Base-by-base conservation (phyloP, 257 asterid genomes). In the Penstemon eatonii region DNA sequence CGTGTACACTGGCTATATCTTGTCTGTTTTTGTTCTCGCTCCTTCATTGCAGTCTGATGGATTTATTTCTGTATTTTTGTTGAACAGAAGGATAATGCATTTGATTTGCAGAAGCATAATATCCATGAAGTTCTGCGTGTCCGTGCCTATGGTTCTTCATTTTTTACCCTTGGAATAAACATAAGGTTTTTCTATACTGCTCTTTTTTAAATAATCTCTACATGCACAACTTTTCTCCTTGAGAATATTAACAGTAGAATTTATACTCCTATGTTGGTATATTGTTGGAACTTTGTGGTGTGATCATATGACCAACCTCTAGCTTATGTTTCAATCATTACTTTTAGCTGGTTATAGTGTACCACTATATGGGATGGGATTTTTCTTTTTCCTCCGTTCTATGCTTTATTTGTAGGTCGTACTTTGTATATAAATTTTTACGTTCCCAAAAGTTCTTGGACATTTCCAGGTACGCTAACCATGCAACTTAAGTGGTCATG, bases 111-210 rank as follows among this genome's bases (percentile, higher is more conserved):
- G 76, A 86, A 83, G 73, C 73, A 89, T 66, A 96, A 86, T 71
- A 91, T 85, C 44, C 85, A 80, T 70, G 97, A 91, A 80, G 92
- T 86, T 72, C 82, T 94, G 62, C 73, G 70, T 55, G 95, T 91
- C 62, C 96, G 97, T 78, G 99, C 98, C 79, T 94, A 87, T 70
- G 95, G 97, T 56, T 85, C 96, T 77, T 86, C 91, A n/a, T 89
- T 84, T 82, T 94, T 94, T 87, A 82, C 89, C 62, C 99, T 94
- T 72, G 98, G 96, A 79, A 89, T 94, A 78, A 89, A 82, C 85
- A 84, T 91, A 85, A 91, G 97, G 99, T 91, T 72, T 64, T 44
- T 41, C 56, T 42, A 66, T 62, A 18, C 54, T 39, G 52, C 25
- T 78, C 66, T 50, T 7, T 56, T 57, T 52, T 64, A 19, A 64